Evolutionary conservation across 441 rosid species (phyloP).

Genomic region (Gossypium gossypioides): DNA sequence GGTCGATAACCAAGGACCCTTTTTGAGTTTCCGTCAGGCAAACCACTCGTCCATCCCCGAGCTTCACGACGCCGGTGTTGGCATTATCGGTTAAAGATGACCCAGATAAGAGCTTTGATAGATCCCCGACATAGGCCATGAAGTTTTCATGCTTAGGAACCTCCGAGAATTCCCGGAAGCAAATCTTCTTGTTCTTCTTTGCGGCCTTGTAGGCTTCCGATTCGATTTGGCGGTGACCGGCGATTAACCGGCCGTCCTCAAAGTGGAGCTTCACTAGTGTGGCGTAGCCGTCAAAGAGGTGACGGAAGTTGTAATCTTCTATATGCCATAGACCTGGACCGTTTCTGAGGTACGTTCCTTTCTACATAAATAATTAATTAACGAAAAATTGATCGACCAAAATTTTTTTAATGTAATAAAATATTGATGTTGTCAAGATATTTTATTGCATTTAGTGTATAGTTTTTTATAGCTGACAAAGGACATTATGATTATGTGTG

Average conservation of each 20-base stretch:
- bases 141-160: slow-evolving; percentile 53
- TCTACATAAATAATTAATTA: slow-evolving; percentile 37
- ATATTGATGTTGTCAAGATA: not conserved
- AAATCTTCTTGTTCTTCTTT: slow-evolving; percentile 48
- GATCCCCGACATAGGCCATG: slow-evolving; percentile 55
- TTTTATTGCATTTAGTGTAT: not conserved
- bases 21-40: slow-evolving; percentile 94
- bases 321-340: slow-evolving; percentile 93
- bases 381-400: not conserved
- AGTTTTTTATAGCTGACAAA: not conserved
- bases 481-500: not conserved
- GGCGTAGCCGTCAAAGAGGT: slow-evolving; percentile 93
- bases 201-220: slow-evolving; percentile 86
- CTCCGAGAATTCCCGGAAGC: slow-evolving; percentile 91
- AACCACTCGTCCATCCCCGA: slow-evolving; percentile 83
- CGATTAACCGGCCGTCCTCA: slow-evolving; percentile 45
- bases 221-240: slow-evolving; percentile 76
- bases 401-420: not conserved
- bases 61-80: slow-evolving; percentile 75
- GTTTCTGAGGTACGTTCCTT: slow-evolving; percentile 79
- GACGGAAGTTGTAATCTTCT: slow-evolving; percentile 74
- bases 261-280: slow-evolving; percentile 63
- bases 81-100: slow-evolving; percentile 87
- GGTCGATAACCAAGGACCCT: slow-evolving; percentile 71
- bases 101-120: slow-evolving; percentile 71